These are phyloP conservation scores for Mucor saturninus DNA, from an alignment of 371 early-diverging fungal genomes.

Conservation along the genomic window DNA sequence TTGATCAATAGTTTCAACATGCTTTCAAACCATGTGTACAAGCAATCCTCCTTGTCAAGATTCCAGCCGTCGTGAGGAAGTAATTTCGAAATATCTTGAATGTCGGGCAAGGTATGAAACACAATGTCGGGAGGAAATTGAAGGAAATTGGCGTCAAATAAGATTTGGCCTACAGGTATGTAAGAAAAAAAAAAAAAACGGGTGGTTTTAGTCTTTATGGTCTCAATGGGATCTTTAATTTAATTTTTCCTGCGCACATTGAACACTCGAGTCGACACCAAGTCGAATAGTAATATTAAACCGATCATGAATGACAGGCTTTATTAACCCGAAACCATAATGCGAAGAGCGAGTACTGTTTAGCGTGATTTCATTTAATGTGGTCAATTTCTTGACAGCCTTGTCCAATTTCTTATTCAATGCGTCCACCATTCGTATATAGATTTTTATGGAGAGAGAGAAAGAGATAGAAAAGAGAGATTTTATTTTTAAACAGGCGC, in stretches of 20 bases:
- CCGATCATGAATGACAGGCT: conserved; percentile 8
- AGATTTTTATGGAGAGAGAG: neutral
- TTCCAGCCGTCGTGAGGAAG: conserved; percentile 7
- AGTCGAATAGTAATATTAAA: conserved; percentile 1
- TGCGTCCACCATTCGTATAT: neutral
- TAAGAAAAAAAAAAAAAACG: neutral
- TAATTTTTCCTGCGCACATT: neutral
- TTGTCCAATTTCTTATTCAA: neutral
- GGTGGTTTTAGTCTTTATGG: neutral
- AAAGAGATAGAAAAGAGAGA: neutral
- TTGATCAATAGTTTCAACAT: neutral
- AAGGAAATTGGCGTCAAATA: conserved; percentile 6
- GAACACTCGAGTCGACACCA: neutral
- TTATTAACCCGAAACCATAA: conserved; percentile 4
- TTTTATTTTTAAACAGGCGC: neutral
- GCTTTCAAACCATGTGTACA: conserved; percentile 10
- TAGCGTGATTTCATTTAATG: neutral
- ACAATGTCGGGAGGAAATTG: conserved; percentile 16
- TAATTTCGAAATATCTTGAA: neutral
- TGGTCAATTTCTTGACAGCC: conserved; percentile 1
- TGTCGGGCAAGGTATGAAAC: neutral
- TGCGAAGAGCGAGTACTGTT: neutral
- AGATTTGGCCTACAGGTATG: conserved; percentile 10
- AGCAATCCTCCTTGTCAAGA: conserved; percentile 6
- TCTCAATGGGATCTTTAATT: neutral